Percentiles rank a stretch among this genome's conserved stretches.
phyloP scores from a whole-genome alignment of 768 basidiomycete species.

The Fomitopsis pulvina region DNA sequence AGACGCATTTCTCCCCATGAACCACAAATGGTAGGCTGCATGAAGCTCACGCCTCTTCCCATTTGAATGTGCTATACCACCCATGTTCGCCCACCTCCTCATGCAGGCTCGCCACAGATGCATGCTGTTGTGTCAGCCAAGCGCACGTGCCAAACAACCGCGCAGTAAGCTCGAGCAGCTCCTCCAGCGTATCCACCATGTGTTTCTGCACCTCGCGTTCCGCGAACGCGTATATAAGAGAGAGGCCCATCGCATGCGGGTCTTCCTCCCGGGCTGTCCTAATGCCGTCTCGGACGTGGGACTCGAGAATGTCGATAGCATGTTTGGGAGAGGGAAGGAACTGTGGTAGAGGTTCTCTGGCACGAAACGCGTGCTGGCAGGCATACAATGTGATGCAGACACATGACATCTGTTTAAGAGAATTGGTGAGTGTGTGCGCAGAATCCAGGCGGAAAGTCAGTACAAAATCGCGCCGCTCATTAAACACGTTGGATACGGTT shows the following conservation, averaged over 20 bases:
- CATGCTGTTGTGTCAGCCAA: slow-evolving; percentile 29
- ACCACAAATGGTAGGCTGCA: too few relatives aligned
- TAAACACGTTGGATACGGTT: slow-evolving; percentile 31
- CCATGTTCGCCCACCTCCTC: slow-evolving; percentile 19
- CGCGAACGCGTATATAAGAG: slow-evolving; percentile 35
- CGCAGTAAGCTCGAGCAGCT: slow-evolving; percentile 32
- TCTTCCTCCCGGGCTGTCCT: slow-evolving; percentile 20
- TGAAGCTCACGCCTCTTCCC: slow-evolving; percentile 14
- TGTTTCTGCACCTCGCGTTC: slow-evolving; percentile 36
- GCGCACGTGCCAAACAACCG: slow-evolving; percentile 38
- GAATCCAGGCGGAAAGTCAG: slow-evolving; percentile 3
- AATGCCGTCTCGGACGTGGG: slow-evolving; percentile 29
- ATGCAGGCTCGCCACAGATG: slow-evolving; percentile 15
- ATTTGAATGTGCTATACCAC: slow-evolving; percentile 26
- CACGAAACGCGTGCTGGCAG: slow-evolving; percentile 40
- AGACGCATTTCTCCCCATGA: too few relatives aligned
- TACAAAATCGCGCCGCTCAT: slow-evolving; percentile 38
- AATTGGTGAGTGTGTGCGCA: not conserved
- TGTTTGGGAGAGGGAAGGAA: slow-evolving; percentile 40
- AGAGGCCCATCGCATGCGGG: slow-evolving; percentile 27
- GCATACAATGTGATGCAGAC: slow-evolving; percentile 43
- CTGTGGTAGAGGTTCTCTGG: slow-evolving; percentile 41
- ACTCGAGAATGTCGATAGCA: slow-evolving; percentile 31
- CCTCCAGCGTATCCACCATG: slow-evolving; percentile 37
- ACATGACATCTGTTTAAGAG: slow-evolving; percentile 33